Evolutionary conservation across 164 flowering plant species (phyloP).

Genomic region (Kingdonia uniflora): DNA sequence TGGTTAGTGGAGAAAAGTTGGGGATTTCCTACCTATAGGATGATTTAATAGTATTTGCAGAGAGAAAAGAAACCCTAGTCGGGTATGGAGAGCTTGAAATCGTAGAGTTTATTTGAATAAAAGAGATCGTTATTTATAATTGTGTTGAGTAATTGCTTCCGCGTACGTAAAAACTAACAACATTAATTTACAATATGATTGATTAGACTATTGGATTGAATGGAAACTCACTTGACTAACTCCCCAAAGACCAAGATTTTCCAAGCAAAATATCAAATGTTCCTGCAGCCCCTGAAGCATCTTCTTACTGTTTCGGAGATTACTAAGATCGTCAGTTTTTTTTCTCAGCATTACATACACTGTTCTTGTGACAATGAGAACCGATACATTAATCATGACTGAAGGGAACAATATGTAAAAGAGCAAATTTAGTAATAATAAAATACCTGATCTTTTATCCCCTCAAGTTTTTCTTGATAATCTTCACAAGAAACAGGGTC

Average conservation of each 20-base stretch:
- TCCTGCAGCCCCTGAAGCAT: constrained; percentile 48
- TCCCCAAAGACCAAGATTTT: constrained; percentile 77
- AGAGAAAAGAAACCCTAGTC: too few relatives aligned
- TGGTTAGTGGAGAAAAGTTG: too few relatives aligned
- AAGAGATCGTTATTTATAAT: too few relatives aligned
- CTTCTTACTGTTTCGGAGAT: constrained; percentile 30
- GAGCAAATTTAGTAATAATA: neutral
- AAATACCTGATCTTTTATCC: constrained; percentile 59
- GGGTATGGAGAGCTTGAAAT: too few relatives aligned
- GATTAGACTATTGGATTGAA: too few relatives aligned
- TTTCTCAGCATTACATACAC: constrained; percentile 37
- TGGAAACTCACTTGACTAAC: constrained; percentile 44
- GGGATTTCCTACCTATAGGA: too few relatives aligned
- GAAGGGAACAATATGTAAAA: too few relatives aligned
- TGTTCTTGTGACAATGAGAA: constrained; percentile 20
- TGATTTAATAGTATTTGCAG: too few relatives aligned
- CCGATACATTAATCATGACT: neutral
- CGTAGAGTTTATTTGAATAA: too few relatives aligned
- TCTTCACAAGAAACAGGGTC: constrained; percentile 14
- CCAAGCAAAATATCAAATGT: constrained; percentile 48
- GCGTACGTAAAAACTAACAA: too few relatives aligned
- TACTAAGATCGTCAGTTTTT: constrained; percentile 23
- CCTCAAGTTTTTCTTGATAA: constrained; percentile 36
- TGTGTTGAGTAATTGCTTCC: too few relatives aligned
- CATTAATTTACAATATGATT: too few relatives aligned